Evolutionary conservation across 129 eudicot genomes (phyloP), one percentile per base, ranked within the genome.

Genomic region (Ambrosia trifida): DNA sequence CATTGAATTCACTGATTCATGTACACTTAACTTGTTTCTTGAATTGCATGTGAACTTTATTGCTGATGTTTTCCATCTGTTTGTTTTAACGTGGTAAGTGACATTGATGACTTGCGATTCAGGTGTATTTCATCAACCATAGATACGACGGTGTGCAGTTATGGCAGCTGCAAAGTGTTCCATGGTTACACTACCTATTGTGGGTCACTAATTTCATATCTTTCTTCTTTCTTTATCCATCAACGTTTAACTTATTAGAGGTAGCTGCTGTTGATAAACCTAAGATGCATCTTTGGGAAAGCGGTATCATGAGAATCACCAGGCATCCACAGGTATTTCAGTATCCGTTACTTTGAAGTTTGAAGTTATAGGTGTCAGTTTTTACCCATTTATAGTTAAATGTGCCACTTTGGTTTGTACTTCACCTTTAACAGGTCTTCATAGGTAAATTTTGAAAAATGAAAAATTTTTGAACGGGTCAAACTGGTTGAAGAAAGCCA

Each of bases 221-320:
- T 57, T 95, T 95, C 81, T 69, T 95, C 78, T 88, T 95, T 73
- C 97, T 95, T 0, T 95, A 95, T 57, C 99, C 99, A 12, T 95
- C 99, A 44, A 95, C 99, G 11, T 95, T 95, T 77, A 95, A 95
- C 64, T 76, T 95, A 52, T 76, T 95, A 78, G 99, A 95, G 83
- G 99, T 95, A 45, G 99, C 99, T 18, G 99, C 99, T 61, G 97
- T 95, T 40, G 97, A 95, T 78, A 90, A 95, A 85, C 97, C 99
- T 19, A 88, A 88, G 70, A 87, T 95, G 99, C 99, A 95, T 79
- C 96, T 95, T 17, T 95, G 99, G 99, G 99, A 95, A 83, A 95
- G 91, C 57, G 99, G 99, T 74, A 88, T 95, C 68, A 95, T 95
- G 97, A 90, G 99, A 84, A 90, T 95, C 72, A 95, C 99, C 20